A percentile compares a stretch with the other conserved stretches of the same genome.
These are phyloP conservation scores for Miscanthus lutarioriparius DNA, from an alignment of 176 grass and related monocot genomes.

Conservation along the genomic window DNA sequence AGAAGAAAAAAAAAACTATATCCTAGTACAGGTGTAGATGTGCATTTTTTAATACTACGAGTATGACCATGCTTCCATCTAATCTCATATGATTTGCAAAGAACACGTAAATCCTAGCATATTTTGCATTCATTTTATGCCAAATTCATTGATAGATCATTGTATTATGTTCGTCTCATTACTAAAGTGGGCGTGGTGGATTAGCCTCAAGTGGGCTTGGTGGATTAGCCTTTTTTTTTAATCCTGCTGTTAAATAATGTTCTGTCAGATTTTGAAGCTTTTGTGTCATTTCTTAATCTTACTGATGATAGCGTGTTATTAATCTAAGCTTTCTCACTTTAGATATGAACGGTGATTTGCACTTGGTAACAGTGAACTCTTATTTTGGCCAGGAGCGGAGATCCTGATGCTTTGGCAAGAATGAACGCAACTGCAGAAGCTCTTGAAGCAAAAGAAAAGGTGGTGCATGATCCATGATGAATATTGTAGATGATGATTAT, in stretches of 20 bases:
- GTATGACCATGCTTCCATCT: background rate
- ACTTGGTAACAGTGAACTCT: slow-evolving; percentile 2
- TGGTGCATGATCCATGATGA: slow-evolving; percentile 26
- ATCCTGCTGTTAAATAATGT: slow-evolving; percentile 1
- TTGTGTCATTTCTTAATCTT: background rate
- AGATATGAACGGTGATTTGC: background rate
- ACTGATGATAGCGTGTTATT: slow-evolving; percentile 22
- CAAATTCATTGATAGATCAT: background rate
- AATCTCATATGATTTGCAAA: background rate
- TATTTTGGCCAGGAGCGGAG: slow-evolving; percentile 45
- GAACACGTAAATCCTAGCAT: background rate
- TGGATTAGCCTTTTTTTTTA: background rate
- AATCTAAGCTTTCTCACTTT: background rate
- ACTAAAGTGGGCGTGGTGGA: background rate
- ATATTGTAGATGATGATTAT: slow-evolving; percentile 34
- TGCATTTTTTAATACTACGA: background rate
- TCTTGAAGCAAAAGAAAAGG: slow-evolving; percentile 91
- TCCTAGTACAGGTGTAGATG: background rate
- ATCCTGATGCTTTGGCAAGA: slow-evolving; percentile 61
- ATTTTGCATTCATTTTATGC: background rate
- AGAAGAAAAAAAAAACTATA: background rate
- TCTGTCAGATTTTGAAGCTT: background rate
- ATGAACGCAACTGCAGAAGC: slow-evolving; percentile 71
- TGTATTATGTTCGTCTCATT: background rate
- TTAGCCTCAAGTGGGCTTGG: background rate